Percentiles rank a stretch among this genome's conserved stretches.
Evolutionary conservation across 202 grass and related monocot genomes (phyloP).

Genomic region (Elaeis oleifera): DNA sequence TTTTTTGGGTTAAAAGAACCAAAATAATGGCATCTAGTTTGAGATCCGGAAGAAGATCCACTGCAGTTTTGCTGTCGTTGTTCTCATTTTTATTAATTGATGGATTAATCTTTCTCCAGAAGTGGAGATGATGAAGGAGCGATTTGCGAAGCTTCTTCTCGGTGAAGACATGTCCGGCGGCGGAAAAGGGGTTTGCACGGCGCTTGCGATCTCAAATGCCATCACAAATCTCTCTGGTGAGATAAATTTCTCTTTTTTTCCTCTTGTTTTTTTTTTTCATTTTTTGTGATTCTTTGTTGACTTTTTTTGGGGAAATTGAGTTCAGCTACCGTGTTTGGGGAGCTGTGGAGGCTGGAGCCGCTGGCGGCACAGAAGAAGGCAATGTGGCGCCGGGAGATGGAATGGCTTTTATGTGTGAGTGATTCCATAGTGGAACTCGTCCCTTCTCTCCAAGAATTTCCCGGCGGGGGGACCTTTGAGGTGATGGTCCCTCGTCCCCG

Average conservation of each 20-base stretch:
- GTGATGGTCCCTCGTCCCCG: slow-evolving; percentile 88
- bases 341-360: slow-evolving; percentile 95
- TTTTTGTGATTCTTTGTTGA: slow-evolving; percentile 7
- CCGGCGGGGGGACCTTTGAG: slow-evolving; percentile 84
- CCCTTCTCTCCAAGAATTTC: slow-evolving; percentile 86
- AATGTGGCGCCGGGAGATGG: slow-evolving; percentile 97
- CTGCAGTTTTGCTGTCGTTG: not conserved
- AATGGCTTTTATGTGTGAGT: slow-evolving; percentile 81
- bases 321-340: slow-evolving; percentile 90
- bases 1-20: too few relatives aligned
- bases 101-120: slow-evolving; percentile 35
- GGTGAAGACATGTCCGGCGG: slow-evolving; percentile 99
- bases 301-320: not conserved
- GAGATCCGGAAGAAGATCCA: slow-evolving; percentile 24
- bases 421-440: slow-evolving; percentile 92
- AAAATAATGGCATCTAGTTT: not conserved
- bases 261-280: not conserved
- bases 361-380: slow-evolving; percentile 70
- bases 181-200: slow-evolving; percentile 97
- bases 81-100: not conserved
- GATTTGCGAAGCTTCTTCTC: slow-evolving; percentile 95
- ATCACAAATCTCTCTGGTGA: slow-evolving; percentile 95
- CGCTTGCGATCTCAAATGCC: slow-evolving; percentile 94
- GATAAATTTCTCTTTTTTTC: not conserved
- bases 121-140: slow-evolving; percentile 99